Base-by-base conservation (phyloP, 2,329 filamentous ascomycete species). In the Sporothrix schenckii region DNA sequence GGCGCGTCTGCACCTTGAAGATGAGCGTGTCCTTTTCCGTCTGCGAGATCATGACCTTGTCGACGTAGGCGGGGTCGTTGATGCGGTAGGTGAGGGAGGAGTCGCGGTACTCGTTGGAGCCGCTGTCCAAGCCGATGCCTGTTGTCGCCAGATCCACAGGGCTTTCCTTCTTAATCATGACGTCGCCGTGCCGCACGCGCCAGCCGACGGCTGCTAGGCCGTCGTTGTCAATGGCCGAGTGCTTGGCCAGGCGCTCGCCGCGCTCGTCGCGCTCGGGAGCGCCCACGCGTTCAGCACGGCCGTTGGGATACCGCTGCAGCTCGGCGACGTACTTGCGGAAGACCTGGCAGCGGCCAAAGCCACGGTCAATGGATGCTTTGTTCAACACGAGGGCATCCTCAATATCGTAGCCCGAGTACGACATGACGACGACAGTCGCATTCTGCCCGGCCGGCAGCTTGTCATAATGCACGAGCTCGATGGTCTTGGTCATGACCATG, bases 401-500 rank as follows among this genome's bases (percentile, higher is more conserved):
- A 75, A 99, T 99, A 88, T 99, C 95, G 81, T 99, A 99, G 30
- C 95, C 95, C 13, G 94, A 98, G 81, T 95, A 99, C 65, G 94
- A 98, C 95, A 99, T 99, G 81, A 99, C 95, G 6, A 97, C 95
- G 34, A 99, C 95, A 0, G 92, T 97, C 4, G 95, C 96, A 73
- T 97, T 98, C 78, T 99, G 95, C 0, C 95, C 95, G 5, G 95
- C 95, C 0, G 95, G 95, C 16, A 99, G 89, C 78, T 97, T 97
- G 81, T 99, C 95, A 78, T 98, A 99, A 75, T 97, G 93, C 75
- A 97, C 92, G 30, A 99, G 86, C 80, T 99, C 93, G 74, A 99
- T 99, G 0, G 95, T 97, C 76, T 97, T 91, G 66, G 93, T 97
- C 78, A 97, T 97, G 73, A 98, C 94, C 91, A 99, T 95, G 1